Evolutionary conservation across 768 basidiomycete genomes (phyloP).

Genomic region (Russula ochroleuca): DNA sequence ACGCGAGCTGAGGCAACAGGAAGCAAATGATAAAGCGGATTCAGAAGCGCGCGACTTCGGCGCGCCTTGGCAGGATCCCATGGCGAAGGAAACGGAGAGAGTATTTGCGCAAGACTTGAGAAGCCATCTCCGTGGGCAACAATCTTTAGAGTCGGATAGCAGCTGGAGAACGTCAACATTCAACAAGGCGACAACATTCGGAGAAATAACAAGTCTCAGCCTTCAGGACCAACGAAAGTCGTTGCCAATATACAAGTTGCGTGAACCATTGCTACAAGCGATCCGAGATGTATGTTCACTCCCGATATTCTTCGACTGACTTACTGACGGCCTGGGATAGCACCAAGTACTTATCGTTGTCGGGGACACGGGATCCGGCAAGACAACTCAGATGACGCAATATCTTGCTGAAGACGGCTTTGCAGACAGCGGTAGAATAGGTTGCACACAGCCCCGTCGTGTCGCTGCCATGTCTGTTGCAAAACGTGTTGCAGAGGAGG

Average conservation of each 20-base stretch:
- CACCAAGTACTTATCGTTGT: constrained; percentile 98
- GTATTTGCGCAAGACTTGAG: constrained; percentile 92
- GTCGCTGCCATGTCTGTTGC: constrained; percentile 99
- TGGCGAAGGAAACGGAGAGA: constrained; percentile 83
- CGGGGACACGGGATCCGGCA: constrained; percentile 97
- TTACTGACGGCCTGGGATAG: constrained; percentile 39
- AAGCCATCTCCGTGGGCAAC: constrained; percentile 75
- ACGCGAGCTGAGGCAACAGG: constrained; percentile 89
- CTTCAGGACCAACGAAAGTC: constrained; percentile 92
- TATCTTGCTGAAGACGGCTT: constrained; percentile 95
- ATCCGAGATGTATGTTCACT: constrained; percentile 73
- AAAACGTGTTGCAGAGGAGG: constrained; percentile 97
- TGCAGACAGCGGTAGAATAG: constrained; percentile 85
- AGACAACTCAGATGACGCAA: constrained; percentile 99
- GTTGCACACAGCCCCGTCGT: constrained; percentile 98
- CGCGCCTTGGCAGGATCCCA: constrained; percentile 97
- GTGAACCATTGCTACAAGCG: constrained; percentile 84
- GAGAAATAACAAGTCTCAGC: constrained; percentile 83
- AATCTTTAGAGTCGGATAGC: constrained; percentile 73
- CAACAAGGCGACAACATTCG: constrained; percentile 94
- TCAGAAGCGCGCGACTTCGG: constrained; percentile 92
- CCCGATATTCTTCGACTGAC: background rate
- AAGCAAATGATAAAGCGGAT: constrained; percentile 90
- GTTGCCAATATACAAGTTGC: constrained; percentile 92
- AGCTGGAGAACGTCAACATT: constrained; percentile 86